Conservation (phyloP, 148 eudicot genomes). For the Dianthus caryophyllus region DNA sequence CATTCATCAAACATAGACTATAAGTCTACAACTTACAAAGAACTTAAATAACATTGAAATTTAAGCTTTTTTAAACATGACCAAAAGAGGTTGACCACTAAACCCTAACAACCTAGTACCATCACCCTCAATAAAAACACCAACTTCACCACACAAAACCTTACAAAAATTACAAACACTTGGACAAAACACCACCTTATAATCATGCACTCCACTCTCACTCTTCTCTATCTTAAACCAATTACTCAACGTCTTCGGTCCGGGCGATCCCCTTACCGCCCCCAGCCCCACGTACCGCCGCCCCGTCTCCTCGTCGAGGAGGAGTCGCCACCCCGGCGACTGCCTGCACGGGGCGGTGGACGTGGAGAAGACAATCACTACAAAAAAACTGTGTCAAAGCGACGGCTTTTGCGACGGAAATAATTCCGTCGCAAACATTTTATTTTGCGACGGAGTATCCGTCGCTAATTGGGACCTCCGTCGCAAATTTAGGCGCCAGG, state of each 20-base stretch:
- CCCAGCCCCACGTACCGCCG: slow-evolving; percentile 40
- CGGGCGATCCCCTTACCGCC: slow-evolving; percentile 34
- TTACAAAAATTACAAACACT: slow-evolving; percentile 44
- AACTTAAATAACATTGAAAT: too few relatives aligned
- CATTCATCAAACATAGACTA: too few relatives aligned
- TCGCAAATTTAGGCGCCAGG: too few relatives aligned
- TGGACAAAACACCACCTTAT: slow-evolving; percentile 55
- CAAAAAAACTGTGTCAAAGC: too few relatives aligned
- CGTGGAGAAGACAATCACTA: slow-evolving; percentile 29
- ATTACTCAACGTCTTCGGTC: slow-evolving; percentile 27
- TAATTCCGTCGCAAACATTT: too few relatives aligned
- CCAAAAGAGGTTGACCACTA: slow-evolving; percentile 22
- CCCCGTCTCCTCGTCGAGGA: slow-evolving; percentile 20
- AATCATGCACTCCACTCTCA: slow-evolving; percentile 22
- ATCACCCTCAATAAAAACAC: slow-evolving; percentile 27
- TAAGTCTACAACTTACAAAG: too few relatives aligned
- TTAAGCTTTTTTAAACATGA: slow-evolving; percentile 26
- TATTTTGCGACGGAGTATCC: too few relatives aligned
- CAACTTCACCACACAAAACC: slow-evolving; percentile 48
- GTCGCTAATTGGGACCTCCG: too few relatives aligned
- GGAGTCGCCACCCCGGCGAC: slow-evolving; percentile 38
- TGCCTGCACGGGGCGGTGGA: slow-evolving; percentile 32
- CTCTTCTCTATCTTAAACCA: slow-evolving; percentile 52
- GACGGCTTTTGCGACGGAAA: too few relatives aligned
- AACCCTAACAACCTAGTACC: slow-evolving; percentile 27